Evolutionary conservation across 768 basidiomycete species (phyloP).

Genomic region (Xerocomellus amylosporus): DNA sequence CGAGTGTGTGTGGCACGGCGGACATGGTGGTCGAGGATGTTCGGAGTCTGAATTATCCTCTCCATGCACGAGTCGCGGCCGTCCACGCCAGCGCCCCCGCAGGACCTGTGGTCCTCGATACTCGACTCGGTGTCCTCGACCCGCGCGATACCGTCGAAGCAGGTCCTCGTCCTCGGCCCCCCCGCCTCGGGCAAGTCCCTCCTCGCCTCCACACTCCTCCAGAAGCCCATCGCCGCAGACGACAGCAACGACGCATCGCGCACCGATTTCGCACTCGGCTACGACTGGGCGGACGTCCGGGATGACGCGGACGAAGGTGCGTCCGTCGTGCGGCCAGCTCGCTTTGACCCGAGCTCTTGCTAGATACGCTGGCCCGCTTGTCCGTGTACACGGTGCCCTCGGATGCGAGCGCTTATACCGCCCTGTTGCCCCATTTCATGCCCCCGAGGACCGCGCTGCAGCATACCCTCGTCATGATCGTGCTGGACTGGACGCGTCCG

Average conservation of each 20-base stretch:
- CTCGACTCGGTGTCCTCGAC: constrained; percentile 82
- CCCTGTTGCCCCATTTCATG: constrained; percentile 74
- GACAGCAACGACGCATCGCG: constrained; percentile 57
- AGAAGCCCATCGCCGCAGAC: constrained; percentile 54
- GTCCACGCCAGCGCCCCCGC: constrained; percentile 70
- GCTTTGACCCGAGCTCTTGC: constrained; percentile 1
- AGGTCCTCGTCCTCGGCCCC: constrained; percentile 80
- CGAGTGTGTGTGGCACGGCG: constrained; percentile 55
- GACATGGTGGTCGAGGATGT: constrained; percentile 33
- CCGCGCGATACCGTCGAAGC: constrained; percentile 81
- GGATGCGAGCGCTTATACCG: constrained; percentile 63
- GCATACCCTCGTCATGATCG: constrained; percentile 78
- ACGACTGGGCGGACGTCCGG: constrained; percentile 85
- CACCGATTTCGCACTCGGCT: constrained; percentile 83
- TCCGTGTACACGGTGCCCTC: constrained; percentile 92
- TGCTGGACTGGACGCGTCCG: constrained; percentile 93
- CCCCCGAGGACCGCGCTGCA: constrained; percentile 65
- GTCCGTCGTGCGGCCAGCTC: constrained; percentile 19
- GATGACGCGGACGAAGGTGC: constrained; percentile 94
- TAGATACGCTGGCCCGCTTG: constrained; percentile 85
- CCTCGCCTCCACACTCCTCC: constrained; percentile 66
- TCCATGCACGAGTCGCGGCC: constrained; percentile 49
- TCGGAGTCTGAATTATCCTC: neutral
- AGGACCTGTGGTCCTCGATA: constrained; percentile 91
- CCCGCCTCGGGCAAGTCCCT: constrained; percentile 77